phyloP scores from a whole-genome alignment of 2,329 filamentous ascomycete species.

The Colletotrichum lini region DNA sequence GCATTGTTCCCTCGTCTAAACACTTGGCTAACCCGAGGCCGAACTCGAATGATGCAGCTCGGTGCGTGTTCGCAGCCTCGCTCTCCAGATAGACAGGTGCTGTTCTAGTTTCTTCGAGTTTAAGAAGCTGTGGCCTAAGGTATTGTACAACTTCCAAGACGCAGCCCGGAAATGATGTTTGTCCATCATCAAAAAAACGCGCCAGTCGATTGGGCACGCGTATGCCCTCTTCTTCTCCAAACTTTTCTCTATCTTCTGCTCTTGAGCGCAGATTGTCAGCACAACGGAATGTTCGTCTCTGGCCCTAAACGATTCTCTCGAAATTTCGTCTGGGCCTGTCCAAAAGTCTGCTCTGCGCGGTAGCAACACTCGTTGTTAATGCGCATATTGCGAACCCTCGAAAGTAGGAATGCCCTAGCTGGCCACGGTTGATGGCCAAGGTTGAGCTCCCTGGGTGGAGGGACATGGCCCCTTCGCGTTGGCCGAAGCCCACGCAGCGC shows the following conservation, averaged over 20 bases:
- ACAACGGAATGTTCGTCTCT: conserved; percentile 16
- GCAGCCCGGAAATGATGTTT: conserved; percentile 14
- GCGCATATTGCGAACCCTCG: conserved; percentile 4
- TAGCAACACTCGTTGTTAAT: conserved; percentile 21
- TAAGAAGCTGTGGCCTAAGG: conserved; percentile 19
- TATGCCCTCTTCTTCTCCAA: conserved; percentile 29
- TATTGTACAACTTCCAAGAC: conserved; percentile 33
- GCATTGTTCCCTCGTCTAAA: neutral
- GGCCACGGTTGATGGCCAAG: neutral
- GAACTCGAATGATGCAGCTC: neutral
- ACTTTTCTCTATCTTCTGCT: conserved; percentile 39
- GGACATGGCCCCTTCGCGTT: neutral
- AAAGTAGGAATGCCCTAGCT: neutral
- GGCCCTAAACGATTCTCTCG: conserved; percentile 13
- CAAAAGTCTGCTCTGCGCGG: conserved; percentile 17
- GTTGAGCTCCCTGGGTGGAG: neutral
- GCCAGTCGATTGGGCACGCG: conserved; percentile 23
- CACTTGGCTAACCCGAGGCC: neutral
- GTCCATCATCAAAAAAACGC: conserved; percentile 11
- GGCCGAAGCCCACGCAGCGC: neutral
- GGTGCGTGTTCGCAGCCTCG: conserved; percentile 15
- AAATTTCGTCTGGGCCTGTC: conserved; percentile 9
- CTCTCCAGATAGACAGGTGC: neutral
- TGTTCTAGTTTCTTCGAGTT: conserved; percentile 27
- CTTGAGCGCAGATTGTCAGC: conserved; percentile 18